Evolutionary conservation across 495 filamentous ascomycete genomes (phyloP).

Genomic region (Xylaria flabelliformis): DNA sequence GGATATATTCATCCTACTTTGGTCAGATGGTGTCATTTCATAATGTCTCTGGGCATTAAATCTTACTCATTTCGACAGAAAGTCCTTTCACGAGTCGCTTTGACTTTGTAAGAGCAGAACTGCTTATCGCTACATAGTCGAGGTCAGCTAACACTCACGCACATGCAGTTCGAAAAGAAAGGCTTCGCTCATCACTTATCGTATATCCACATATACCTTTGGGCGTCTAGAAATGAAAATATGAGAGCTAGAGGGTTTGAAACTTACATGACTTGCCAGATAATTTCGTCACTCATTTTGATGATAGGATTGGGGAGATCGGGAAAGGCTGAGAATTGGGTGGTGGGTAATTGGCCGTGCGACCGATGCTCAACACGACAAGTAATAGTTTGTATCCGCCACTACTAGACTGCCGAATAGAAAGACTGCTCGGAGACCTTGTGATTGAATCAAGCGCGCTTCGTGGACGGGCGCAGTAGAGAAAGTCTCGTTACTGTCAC

Average conservation of each 20-base stretch:
- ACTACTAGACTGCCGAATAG: neutral
- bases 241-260: neutral
- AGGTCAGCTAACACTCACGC: slow-evolving; percentile 29
- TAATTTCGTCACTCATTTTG: slow-evolving; percentile 93
- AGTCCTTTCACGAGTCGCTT: slow-evolving; percentile 88
- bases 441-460: neutral
- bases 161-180: neutral
- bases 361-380: neutral
- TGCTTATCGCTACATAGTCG: slow-evolving; percentile 62
- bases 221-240: neutral
- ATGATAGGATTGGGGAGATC: slow-evolving; percentile 1
- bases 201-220: neutral
- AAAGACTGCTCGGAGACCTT: neutral
- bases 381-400: neutral
- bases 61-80: slow-evolving; percentile 94
- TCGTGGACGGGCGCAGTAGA: neutral
- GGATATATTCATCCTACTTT: slow-evolving; percentile 63
- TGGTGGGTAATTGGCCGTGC: neutral
- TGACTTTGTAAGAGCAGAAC: slow-evolving; percentile 96
- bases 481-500: neutral
- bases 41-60: slow-evolving; percentile 33
- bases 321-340: neutral
- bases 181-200: neutral
- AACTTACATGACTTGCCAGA: slow-evolving; percentile 83
- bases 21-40: neutral